phyloP scores from a whole-genome alignment of 306 rosid genomes.

The Sicyos baderoa region DNA sequence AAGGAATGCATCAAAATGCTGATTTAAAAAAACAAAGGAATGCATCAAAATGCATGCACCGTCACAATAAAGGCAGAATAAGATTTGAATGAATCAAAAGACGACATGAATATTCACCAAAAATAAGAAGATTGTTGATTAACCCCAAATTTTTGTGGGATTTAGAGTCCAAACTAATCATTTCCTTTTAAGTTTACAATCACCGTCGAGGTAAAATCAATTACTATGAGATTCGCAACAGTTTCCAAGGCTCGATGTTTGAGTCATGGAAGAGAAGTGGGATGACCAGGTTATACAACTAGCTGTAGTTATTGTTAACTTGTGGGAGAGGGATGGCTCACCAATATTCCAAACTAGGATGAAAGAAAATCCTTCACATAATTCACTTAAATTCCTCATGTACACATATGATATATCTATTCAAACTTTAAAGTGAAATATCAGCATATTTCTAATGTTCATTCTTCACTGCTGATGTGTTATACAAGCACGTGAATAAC shows the following conservation, averaged over 20 bases:
- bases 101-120: not conserved
- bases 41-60: not conserved
- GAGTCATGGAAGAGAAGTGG: not conserved
- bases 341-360: not conserved
- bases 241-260: not conserved
- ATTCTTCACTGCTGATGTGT: not conserved
- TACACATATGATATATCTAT: not conserved
- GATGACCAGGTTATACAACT: conserved; percentile 1
- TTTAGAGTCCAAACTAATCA: not conserved
- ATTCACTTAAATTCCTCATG: not conserved
- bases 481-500: not conserved
- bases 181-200: not conserved
- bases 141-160: not conserved
- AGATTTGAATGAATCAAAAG: not conserved
- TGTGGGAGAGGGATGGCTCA: not conserved
- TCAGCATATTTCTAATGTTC: not conserved
- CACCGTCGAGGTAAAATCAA: not conserved
- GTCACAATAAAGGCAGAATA: not conserved
- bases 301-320: not conserved
- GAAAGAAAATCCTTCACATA: not conserved
- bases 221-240: not conserved
- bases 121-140: not conserved
- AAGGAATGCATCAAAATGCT: not conserved
- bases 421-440: not conserved
- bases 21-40: too few species aligned